Evolutionary conservation across 768 basidiomycete species (phyloP).

Genomic region (Xerocomellus dryophilus): DNA sequence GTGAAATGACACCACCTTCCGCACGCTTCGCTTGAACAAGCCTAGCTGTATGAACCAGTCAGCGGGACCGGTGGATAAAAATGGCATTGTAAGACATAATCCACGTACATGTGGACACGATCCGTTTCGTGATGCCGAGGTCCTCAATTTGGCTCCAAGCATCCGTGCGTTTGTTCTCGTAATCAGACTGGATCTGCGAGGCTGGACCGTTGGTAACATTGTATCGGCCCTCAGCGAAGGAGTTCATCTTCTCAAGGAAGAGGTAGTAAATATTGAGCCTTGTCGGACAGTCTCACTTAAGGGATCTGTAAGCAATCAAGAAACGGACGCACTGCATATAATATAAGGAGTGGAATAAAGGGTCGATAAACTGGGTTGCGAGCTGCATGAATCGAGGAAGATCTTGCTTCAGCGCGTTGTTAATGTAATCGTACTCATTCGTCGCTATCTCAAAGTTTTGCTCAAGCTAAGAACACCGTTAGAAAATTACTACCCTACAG

Average conservation of each 20-base stretch:
- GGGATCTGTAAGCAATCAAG: background rate
- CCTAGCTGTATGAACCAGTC: slow-evolving; percentile 46
- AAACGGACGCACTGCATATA: slow-evolving; percentile 88
- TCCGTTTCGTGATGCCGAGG: slow-evolving; percentile 77
- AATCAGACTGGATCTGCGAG: slow-evolving; percentile 70
- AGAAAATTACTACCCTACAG: background rate
- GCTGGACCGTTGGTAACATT: slow-evolving; percentile 62
- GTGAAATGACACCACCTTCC: slow-evolving; percentile 31
- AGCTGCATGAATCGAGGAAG: slow-evolving; percentile 90
- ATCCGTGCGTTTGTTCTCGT: slow-evolving; percentile 81
- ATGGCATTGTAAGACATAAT: background rate
- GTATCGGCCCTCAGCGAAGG: slow-evolving; percentile 79
- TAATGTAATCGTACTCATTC: slow-evolving; percentile 92
- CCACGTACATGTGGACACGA: slow-evolving; percentile 78
- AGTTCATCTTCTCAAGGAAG: slow-evolving; percentile 89
- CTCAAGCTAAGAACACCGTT: slow-evolving; percentile 57
- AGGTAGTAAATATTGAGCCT: slow-evolving; percentile 94
- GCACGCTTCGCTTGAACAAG: slow-evolving; percentile 58
- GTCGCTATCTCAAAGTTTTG: slow-evolving; percentile 94
- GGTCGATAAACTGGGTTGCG: slow-evolving; percentile 87
- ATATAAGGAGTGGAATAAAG: slow-evolving; percentile 97
- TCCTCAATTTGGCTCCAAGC: slow-evolving; percentile 75
- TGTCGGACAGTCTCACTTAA: background rate
- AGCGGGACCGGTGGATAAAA: background rate
- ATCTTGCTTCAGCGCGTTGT: slow-evolving; percentile 85